These are phyloP conservation scores for Suhomyces wounanorum DNA, from an alignment of 1,139 yeast genomes.

Conservation along the genomic window DNA sequence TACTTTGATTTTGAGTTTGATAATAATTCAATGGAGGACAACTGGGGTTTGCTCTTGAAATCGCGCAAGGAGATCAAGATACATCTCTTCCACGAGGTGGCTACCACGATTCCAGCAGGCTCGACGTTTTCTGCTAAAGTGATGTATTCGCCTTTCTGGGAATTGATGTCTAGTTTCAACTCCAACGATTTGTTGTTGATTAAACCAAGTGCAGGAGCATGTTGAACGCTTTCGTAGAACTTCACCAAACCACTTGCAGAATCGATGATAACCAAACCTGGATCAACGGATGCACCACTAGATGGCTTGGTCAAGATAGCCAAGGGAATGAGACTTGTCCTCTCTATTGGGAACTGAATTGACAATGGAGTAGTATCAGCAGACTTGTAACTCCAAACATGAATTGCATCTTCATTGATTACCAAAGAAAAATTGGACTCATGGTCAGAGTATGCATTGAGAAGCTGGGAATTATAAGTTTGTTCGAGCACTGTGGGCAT, in stretches of 20 bases:
- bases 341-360: constrained; percentile 43
- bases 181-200: constrained; percentile 46
- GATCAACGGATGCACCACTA: constrained; percentile 58
- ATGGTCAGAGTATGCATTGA: constrained; percentile 57
- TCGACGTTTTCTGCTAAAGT: constrained; percentile 63
- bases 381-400: constrained; percentile 72
- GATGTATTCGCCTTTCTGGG: constrained; percentile 53
- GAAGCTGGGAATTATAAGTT: constrained; percentile 16
- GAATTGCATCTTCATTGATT: constrained; percentile 51
- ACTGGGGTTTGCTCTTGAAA: constrained; percentile 61
- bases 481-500: constrained; percentile 47
- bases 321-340: constrained; percentile 37
- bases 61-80: constrained; percentile 67
- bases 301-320: constrained; percentile 70
- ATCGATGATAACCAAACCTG: constrained; percentile 67
- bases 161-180: constrained; percentile 37
- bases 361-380: constrained; percentile 62
- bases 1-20: constrained; percentile 20
- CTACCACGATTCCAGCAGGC: constrained; percentile 72
- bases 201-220: constrained; percentile 68
- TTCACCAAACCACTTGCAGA: constrained; percentile 56
- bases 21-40: constrained; percentile 41
- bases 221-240: constrained; percentile 68
- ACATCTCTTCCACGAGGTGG: constrained; percentile 73
- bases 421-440: constrained; percentile 57